Evolutionary conservation across 441 rosid species (phyloP), one percentile per base, ranked within the genome.

Genomic region (Populus hybrid): DNA sequence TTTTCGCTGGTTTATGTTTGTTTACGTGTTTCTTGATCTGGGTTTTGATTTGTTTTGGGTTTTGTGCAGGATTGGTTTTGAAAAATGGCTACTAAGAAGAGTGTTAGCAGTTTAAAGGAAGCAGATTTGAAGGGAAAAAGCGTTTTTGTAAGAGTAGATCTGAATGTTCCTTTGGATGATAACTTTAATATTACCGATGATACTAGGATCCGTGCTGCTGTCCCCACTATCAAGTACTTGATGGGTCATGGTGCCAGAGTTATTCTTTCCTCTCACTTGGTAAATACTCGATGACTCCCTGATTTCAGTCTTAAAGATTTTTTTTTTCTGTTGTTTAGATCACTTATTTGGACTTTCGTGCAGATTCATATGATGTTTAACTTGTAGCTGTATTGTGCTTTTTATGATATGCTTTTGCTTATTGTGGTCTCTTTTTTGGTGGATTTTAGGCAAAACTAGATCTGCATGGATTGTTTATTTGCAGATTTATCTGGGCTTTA

Each of bases 81-180:
- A 20, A 76, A 69, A 21, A 93, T 93, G 99, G 95, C 90, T 26
- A 89, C 95, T 0, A 94, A 95, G 93, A 94, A 82, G 88, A 94
- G 97, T 84, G 97, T 96, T 8, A 86, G 94, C 26, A 82, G 78
- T 4, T 77, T 96, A 75, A 87, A 86, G 80, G 95, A 86, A 82
- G 91, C 94, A 0, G 97, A 94, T 84, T 85, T 95, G 89, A 91
- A 94, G 71, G 99, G 99, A 59, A 94, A 95, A 90, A 89, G 88
- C 67, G 99, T 94, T 78, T 93, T 96, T 65, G 97, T 93, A 45
- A 88, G 99, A 73, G 98, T 91, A 73, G 99, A 95, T 89, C 93
- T 95, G 78, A 94, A 94, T 79, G 98, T 94, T 67, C 99, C 99
- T 74, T 82, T 96, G 83, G 98, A 92, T 14, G 98, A 96, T 72